Evolutionary conservation across 2,329 filamentous ascomycete genomes (phyloP), one percentile per base, ranked within the genome.

Genomic region (Boeremia exigua): DNA sequence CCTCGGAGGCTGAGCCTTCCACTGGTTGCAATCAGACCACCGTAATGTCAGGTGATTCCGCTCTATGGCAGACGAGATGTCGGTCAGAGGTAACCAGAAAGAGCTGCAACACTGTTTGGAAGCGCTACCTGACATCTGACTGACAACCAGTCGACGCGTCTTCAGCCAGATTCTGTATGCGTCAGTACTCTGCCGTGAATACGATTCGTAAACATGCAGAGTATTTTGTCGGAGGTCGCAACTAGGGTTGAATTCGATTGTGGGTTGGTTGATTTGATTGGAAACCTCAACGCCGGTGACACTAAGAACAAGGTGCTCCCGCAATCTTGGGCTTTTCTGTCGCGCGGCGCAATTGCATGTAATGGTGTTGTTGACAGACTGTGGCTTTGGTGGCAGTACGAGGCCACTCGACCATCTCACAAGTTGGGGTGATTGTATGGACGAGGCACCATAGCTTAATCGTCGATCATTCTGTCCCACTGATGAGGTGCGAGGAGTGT

Each of bases 21-120:
- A 60, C 28, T 67, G 65, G 43, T 64, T 67, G 38, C 65, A 67
- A 47, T 67, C 65, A 8, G 65, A 67, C 62, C 62, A 67, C 2
- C 29, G 23, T 6, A 67, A 25, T 2, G 56, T 60, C 11, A 65
- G 56, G 27, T 53, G 33, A n/a, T 43, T 40, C 1, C 44, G 51
- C 10, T 23, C 14, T 1, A 55, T 2, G 15, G 11, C 37, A 32
- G 56, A 62, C 8, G 39, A 28, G 1, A 66, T 36, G 34, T 67
- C 61, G 1, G 65, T 58, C 10, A 67, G 49, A 6, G 65, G 65
- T 11, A 67, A 38, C 65, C 63, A 67, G 42, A 65, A 65, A 7
- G 62, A 61, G 34, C 51, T 55, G 45, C 64, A 67, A 27, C 38
- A 53, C 10, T 52, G 52, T 10, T 25, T 42, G 34, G 49, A 40